Evolutionary conservation across 2,329 filamentous ascomycete genomes (phyloP).

Genomic region (Mycosphaerella arachidis): DNA sequence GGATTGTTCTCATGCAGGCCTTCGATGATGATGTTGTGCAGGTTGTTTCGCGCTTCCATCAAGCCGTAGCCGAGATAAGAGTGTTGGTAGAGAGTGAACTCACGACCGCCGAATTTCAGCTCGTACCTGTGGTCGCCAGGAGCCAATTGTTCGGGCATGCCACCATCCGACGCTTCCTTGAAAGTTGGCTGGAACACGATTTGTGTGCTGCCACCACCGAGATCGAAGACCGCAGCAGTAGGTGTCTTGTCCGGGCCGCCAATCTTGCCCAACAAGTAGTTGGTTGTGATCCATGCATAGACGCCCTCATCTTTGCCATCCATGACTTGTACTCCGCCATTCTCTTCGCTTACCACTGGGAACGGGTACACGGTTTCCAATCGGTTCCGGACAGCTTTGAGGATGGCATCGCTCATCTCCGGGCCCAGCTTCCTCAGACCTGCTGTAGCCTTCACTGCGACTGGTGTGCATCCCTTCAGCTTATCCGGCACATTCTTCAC

Average conservation of each 20-base stretch:
- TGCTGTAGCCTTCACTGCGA: constrained; percentile 97
- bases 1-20: constrained; percentile 63
- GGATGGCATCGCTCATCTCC: constrained; percentile 75
- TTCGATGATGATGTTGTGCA: constrained; percentile 72
- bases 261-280: constrained; percentile 97
- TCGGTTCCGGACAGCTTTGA: constrained; percentile 76
- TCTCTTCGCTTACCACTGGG: constrained; percentile 79
- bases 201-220: constrained; percentile 92
- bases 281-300: constrained; percentile 98
- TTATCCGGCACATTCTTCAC: constrained; percentile 79
- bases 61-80: constrained; percentile 95
- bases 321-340: constrained; percentile 93
- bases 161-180: constrained; percentile 64
- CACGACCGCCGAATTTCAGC: constrained; percentile 80
- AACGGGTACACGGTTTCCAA: constrained; percentile 90
- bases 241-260: constrained; percentile 83
- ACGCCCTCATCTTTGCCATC: constrained; percentile 95
- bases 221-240: constrained; percentile 91
- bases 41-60: constrained; percentile 86
- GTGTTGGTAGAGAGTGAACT: constrained; percentile 95
- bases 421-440: constrained; percentile 81
- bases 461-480: constrained; percentile 83
- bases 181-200: constrained; percentile 98
- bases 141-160: constrained; percentile 78
- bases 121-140: constrained; percentile 95